phyloP scores from a whole-genome alignment of 2,329 filamentous ascomycete genomes.

The Penicillium crustosum region DNA sequence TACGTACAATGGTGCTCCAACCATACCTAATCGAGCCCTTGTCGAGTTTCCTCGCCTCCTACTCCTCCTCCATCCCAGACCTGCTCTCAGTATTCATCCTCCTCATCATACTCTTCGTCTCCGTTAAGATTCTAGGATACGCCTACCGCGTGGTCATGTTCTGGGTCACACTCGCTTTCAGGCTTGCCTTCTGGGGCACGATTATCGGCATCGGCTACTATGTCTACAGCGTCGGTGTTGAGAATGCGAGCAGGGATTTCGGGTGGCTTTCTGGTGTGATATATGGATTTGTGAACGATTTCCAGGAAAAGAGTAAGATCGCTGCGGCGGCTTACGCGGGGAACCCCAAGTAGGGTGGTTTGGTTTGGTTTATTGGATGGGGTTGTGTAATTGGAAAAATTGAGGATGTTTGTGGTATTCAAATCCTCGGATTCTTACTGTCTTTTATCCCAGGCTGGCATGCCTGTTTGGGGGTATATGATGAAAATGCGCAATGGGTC shows the following conservation, averaged over 20 bases:
- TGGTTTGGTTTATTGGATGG: neutral
- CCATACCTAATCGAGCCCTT: constrained; percentile 49
- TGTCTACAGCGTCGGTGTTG: constrained; percentile 49
- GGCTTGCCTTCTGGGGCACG: constrained; percentile 63
- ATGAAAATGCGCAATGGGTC: neutral
- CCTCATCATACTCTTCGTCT: constrained; percentile 62
- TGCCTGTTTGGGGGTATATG: neutral
- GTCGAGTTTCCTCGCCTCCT: constrained; percentile 34
- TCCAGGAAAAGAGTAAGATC: constrained; percentile 33
- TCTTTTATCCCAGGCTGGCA: neutral
- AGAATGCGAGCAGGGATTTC: constrained; percentile 34
- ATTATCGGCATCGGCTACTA: constrained; percentile 56
- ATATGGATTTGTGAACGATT: constrained; percentile 63
- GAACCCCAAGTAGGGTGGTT: constrained; percentile 49
- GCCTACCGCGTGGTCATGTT: constrained; percentile 71
- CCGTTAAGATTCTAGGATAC: constrained; percentile 65
- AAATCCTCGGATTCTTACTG: constrained; percentile 22
- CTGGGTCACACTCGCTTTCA: constrained; percentile 68
- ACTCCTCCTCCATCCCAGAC: constrained; percentile 33
- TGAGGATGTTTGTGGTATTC: neutral
- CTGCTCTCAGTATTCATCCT: constrained; percentile 48
- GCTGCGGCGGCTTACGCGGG: constrained; percentile 48
- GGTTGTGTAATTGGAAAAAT: neutral
- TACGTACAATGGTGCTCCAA: constrained; percentile 46
- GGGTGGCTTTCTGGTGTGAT: constrained; percentile 63